Evolutionary conservation across 2,329 filamentous ascomycete genomes (phyloP).

Genomic region (Verticillium zaregamsianum): DNA sequence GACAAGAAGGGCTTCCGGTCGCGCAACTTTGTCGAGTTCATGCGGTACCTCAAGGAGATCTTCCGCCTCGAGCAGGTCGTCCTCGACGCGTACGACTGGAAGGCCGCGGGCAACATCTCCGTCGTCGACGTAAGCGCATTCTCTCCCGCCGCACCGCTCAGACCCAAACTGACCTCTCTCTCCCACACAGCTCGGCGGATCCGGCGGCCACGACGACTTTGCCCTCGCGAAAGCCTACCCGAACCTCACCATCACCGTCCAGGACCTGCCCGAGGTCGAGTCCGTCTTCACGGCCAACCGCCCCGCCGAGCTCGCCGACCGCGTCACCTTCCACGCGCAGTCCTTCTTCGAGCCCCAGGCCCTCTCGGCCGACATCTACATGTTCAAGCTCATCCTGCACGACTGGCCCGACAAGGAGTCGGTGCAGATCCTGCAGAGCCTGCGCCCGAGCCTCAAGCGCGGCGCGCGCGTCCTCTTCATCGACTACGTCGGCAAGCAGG

Average conservation of each 20-base stretch:
- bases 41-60: slow-evolving; percentile 34
- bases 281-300: slow-evolving; percentile 29
- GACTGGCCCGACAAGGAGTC: slow-evolving; percentile 47
- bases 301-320: slow-evolving; percentile 24
- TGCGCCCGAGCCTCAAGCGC: slow-evolving; percentile 39
- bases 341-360: slow-evolving; percentile 34
- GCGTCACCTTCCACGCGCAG: slow-evolving; percentile 31
- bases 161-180: background rate
- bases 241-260: slow-evolving; percentile 35
- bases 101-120: slow-evolving; percentile 25
- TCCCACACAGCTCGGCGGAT: slow-evolving; percentile 32
- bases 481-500: slow-evolving; percentile 32
- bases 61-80: slow-evolving; percentile 30
- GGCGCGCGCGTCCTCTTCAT: slow-evolving; percentile 34
- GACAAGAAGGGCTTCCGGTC: slow-evolving; percentile 31
- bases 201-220: slow-evolving; percentile 35
- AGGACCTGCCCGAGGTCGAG: slow-evolving; percentile 36
- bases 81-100: slow-evolving; percentile 30
- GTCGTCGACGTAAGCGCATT: slow-evolving; percentile 35
- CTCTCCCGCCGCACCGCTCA: background rate
- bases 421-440: slow-evolving; percentile 32
- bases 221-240: slow-evolving; percentile 35
- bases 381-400: slow-evolving; percentile 51
- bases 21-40: slow-evolving; percentile 34
- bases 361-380: slow-evolving; percentile 41